Percentiles rank a stretch among this genome's conserved stretches.
phyloP scores from a whole-genome alignment of 768 basidiomycete genomes.

The Vararia minispora region DNA sequence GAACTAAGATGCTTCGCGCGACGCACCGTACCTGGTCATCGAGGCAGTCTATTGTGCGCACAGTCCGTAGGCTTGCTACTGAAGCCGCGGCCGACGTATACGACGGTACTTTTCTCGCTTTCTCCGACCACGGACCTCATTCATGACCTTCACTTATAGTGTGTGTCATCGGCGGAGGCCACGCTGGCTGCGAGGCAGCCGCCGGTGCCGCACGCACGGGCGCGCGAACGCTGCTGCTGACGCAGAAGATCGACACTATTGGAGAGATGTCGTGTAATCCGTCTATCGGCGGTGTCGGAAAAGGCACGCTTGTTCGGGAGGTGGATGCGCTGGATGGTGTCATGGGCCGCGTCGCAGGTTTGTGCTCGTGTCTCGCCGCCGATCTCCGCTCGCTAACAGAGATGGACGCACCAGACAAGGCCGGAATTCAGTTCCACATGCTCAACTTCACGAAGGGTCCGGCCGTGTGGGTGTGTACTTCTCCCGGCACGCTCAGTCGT shows the following conservation, averaged over 20 bases:
- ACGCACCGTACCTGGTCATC: no score
- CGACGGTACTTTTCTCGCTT: slow-evolving; percentile 12
- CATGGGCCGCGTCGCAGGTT: slow-evolving; percentile 76
- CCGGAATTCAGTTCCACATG: slow-evolving; percentile 83
- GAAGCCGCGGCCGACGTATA: no score
- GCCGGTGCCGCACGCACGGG: slow-evolving; percentile 78
- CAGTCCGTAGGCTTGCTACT: no score
- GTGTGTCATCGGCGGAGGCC: slow-evolving; percentile 84
- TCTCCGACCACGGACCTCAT: no score
- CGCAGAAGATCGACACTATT: slow-evolving; percentile 71
- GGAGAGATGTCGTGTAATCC: slow-evolving; percentile 88
- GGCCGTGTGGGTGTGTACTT: slow-evolving; percentile 70
- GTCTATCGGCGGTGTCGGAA: slow-evolving; percentile 85
- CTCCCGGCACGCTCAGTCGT: not conserved
- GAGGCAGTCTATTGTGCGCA: no score
- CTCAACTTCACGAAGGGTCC: slow-evolving; percentile 80
- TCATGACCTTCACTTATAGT: slow-evolving; percentile 27
- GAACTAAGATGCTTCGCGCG: no score
- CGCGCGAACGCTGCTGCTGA: slow-evolving; percentile 70
- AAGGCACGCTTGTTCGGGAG: slow-evolving; percentile 85
- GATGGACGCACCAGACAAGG: slow-evolving; percentile 46
- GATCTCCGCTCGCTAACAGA: not conserved
- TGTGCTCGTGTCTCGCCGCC: slow-evolving; percentile 12
- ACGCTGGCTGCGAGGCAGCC: slow-evolving; percentile 90
- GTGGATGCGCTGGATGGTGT: slow-evolving; percentile 86